Conservation (phyloP, 352 stramenopile genomes). For the Phytophthora sansomeana region DNA sequence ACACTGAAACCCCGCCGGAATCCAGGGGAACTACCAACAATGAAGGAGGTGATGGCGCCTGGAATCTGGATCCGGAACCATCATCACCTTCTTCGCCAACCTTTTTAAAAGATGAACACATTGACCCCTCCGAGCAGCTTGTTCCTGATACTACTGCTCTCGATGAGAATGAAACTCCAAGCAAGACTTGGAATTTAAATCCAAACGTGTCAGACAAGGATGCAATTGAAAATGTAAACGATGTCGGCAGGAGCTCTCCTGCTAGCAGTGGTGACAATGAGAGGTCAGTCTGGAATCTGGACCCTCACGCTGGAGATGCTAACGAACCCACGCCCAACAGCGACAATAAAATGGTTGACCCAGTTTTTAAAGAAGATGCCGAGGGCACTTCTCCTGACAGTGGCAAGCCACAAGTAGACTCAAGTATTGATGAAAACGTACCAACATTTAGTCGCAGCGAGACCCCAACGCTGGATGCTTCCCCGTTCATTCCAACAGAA, state of each 20-base stretch:
- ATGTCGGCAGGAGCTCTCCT: not conserved
- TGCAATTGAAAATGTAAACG: not conserved
- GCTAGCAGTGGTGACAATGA: not conserved
- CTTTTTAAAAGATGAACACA: not conserved
- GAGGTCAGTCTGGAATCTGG: constrained; percentile 26
- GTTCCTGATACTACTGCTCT: not conserved
- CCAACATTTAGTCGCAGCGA: not conserved
- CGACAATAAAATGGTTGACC: not conserved
- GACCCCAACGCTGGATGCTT: not conserved
- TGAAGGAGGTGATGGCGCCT: not conserved
- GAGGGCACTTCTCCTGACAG: not conserved
- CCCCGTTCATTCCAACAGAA: not conserved
- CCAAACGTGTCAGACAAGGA: not conserved
- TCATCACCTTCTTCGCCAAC: not conserved
- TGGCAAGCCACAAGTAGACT: not conserved
- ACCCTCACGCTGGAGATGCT: constrained; percentile 23
- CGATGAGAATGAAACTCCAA: not conserved
- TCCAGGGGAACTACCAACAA: not conserved
- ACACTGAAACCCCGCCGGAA: not conserved
- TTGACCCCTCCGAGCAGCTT: not conserved
- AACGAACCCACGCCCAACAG: constrained; percentile 5
- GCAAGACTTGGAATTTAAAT: constrained; percentile 27
- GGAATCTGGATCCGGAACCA: constrained; percentile 19
- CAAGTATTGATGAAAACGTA: not conserved
- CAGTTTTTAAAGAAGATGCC: constrained; percentile 1